phyloP scores from a whole-genome alignment of 768 basidiomycete genomes.

The Lentinula sp. region DNA sequence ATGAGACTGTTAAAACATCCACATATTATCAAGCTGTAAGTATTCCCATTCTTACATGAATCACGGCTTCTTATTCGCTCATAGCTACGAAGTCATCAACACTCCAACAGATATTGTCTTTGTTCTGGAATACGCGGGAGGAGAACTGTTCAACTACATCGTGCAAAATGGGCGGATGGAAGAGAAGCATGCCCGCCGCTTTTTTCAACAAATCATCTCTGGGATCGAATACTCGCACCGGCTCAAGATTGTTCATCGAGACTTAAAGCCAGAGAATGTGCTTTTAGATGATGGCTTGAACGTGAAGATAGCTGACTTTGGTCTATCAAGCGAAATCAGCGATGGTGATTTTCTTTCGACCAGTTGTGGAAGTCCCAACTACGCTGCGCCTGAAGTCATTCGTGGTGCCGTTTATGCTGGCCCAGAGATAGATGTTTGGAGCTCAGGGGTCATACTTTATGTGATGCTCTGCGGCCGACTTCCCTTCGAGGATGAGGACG shows the following conservation, averaged over 20 bases:
- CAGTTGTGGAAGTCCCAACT: conserved; percentile 97
- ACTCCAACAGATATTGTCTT: conserved; percentile 96
- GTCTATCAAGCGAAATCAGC: conserved; percentile 90
- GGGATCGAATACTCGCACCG: conserved; percentile 97
- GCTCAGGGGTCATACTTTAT: conserved; percentile 96
- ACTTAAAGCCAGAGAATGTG: conserved; percentile 96
- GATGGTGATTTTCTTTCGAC: conserved; percentile 97
- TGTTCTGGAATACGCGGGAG: conserved; percentile 94
- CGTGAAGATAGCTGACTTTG: conserved; percentile 99
- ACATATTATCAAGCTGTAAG: conserved; percentile 96
- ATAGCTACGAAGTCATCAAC: conserved; percentile 82
- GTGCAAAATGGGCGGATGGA: conserved; percentile 84
- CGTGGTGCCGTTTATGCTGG: conserved; percentile 93
- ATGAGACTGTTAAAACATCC: conserved; percentile 91
- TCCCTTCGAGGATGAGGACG: conserved; percentile 97
- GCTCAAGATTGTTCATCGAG: conserved; percentile 96
- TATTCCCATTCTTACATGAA: conserved; percentile 11
- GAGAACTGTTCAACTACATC: conserved; percentile 98
- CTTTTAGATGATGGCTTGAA: conserved; percentile 79
- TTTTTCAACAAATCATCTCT: conserved; percentile 98
- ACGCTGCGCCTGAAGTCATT: conserved; percentile 98
- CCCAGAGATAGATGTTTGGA: conserved; percentile 99
- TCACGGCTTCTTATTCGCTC: conserved; percentile 7
- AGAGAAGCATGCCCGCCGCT: conserved; percentile 80
- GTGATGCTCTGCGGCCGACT: conserved; percentile 95